Conservation (phyloP, 176 grass and related monocot species). For the Dactylis glomerata region DNA sequence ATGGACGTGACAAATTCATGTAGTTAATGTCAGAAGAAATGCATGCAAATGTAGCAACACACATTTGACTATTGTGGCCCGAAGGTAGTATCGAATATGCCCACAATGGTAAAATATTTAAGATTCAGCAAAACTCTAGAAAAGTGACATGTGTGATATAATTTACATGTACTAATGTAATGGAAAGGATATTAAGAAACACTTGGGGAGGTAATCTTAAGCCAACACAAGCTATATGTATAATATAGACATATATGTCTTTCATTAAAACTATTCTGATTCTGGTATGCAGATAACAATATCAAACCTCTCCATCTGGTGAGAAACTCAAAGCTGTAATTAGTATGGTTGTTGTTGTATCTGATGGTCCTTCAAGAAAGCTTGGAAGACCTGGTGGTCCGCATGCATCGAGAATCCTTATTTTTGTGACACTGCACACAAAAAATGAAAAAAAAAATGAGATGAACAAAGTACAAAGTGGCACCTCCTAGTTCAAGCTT, state of each 20-base stretch:
- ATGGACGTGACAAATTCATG: neutral
- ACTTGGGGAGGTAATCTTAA: neutral
- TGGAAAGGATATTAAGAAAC: neutral
- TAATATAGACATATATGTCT: neutral
- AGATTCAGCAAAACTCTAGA: neutral
- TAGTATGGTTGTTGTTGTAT: conserved; percentile 47
- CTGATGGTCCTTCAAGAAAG: conserved; percentile 65
- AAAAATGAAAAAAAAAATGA: conserved; percentile 4
- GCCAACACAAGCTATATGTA: neutral
- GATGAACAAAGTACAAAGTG: conserved; percentile 25
- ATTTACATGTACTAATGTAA: neutral
- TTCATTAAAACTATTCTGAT: conserved; percentile 9
- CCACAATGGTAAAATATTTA: neutral
- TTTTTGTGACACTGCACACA: conserved; percentile 77
- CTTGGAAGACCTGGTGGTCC: conserved; percentile 87
- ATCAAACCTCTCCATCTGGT: conserved; percentile 79
- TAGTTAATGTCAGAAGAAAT: neutral
- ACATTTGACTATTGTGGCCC: neutral
- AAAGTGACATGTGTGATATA: neutral
- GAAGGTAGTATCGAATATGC: neutral
- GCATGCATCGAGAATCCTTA: conserved; percentile 95
- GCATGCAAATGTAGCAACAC: neutral
- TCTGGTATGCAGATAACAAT: conserved; percentile 7
- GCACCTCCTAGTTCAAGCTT: neutral
- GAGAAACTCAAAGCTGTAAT: conserved; percentile 93